Conservation (phyloP, 2,329 filamentous ascomycete species). For the Fusarium miscanthi region DNA sequence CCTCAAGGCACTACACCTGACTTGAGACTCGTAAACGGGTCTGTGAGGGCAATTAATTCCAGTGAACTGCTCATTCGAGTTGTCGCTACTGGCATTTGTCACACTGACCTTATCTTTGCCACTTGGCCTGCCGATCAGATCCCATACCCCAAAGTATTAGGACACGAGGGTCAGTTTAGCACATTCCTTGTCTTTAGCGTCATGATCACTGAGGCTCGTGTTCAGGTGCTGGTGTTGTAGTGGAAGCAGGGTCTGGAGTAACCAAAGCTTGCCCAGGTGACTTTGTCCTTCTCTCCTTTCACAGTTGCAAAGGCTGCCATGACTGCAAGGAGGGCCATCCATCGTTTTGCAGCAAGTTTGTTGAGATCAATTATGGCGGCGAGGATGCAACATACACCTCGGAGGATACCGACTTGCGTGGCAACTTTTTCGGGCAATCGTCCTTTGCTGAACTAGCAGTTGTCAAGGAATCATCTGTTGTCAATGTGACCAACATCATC, state of each 20-base stretch:
- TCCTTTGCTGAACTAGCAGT: constrained; percentile 1
- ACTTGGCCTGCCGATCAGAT: not conserved
- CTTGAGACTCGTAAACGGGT: not conserved
- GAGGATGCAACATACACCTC: not conserved
- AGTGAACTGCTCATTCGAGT: not conserved
- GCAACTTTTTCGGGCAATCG: not conserved
- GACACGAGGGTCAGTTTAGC: not conserved
- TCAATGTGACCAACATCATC: not conserved
- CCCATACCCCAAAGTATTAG: not conserved
- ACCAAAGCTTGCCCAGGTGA: not conserved
- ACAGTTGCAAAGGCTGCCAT: not conserved
- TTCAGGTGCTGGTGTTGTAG: not conserved
- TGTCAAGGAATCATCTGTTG: not conserved
- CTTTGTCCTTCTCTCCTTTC: not conserved
- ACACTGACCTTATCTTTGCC: not conserved
- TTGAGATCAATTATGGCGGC: not conserved
- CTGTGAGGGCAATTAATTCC: not conserved
- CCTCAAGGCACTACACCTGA: not conserved
- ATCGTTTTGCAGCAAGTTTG: not conserved
- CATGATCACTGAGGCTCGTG: not conserved
- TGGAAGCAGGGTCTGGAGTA: not conserved
- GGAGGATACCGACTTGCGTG: not conserved
- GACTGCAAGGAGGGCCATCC: not conserved
- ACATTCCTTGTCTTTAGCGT: fast-evolving
- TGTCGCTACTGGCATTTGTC: constrained; percentile 3